Percentiles rank a stretch among this genome's conserved stretches.
These are phyloP conservation scores for Lathyrus sativus DNA, from an alignment of 306 rosid species.

Conservation along the genomic window DNA sequence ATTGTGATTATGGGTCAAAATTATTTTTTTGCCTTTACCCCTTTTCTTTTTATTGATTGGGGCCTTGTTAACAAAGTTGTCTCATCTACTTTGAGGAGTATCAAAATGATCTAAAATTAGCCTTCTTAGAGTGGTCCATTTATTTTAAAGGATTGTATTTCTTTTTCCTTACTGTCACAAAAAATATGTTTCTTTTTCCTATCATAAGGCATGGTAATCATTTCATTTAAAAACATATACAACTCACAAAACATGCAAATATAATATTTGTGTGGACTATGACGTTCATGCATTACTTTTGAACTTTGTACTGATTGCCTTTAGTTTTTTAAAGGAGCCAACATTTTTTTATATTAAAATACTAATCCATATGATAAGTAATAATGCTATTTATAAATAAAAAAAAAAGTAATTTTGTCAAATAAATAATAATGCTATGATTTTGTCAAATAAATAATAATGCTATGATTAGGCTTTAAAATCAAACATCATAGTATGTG, in stretches of 20 bases:
- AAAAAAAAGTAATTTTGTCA: not conserved
- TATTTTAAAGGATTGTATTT: slow-evolving; percentile 44
- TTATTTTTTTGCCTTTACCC: slow-evolving; percentile 54
- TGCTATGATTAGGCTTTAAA: not conserved
- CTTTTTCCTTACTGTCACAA: slow-evolving; percentile 34
- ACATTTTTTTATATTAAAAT: not conserved
- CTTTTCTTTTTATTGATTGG: slow-evolving; percentile 60
- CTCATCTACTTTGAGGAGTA: slow-evolving; percentile 69
- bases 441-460: not conserved
- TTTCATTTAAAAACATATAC: slow-evolving; percentile 45
- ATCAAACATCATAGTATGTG: not conserved
- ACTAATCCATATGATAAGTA: not conserved
- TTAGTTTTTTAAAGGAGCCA: not conserved
- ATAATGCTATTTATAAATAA: not conserved
- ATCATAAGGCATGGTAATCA: slow-evolving; percentile 48
- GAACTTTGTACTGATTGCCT: slow-evolving; percentile 1
- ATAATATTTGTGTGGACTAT: slow-evolving; percentile 35
- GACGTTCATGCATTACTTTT: slow-evolving; percentile 43
- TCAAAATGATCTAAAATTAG: slow-evolving; percentile 59
- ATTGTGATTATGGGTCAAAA: slow-evolving; percentile 71
- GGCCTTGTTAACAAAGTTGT: slow-evolving; percentile 78
- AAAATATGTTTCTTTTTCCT: slow-evolving; percentile 41
- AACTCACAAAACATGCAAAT: slow-evolving; percentile 39
- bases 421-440: not conserved
- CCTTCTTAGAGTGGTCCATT: slow-evolving; percentile 58